These are phyloP conservation scores for Linderniella brevidens DNA, from an alignment of 257 asterid species.

Conservation along the genomic window DNA sequence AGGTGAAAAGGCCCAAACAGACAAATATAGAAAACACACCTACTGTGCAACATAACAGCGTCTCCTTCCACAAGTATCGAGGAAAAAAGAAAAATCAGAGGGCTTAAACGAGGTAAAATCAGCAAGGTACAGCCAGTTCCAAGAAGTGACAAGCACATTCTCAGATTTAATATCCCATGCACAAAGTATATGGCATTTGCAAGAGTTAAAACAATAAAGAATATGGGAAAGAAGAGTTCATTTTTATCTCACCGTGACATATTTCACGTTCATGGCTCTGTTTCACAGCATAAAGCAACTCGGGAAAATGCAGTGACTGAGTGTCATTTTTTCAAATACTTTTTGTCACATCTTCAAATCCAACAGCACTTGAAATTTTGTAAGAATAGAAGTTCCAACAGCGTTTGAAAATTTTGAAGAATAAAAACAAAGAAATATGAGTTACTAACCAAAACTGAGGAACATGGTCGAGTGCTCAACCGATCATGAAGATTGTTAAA, in stretches of 20 bases:
- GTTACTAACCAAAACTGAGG: constrained; percentile 75
- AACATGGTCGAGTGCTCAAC: constrained; percentile 97
- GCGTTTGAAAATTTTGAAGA: no score
- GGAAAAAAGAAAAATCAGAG: constrained; percentile 95
- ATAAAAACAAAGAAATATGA: no score
- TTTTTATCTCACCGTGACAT: constrained; percentile 71
- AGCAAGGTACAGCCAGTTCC: constrained; percentile 97
- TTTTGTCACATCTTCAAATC: no score
- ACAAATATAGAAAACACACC: constrained; percentile 30
- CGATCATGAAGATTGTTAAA: constrained; percentile 98
- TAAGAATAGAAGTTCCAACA: no score
- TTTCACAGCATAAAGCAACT: constrained; percentile 64
- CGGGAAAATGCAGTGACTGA: no score
- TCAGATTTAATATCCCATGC: constrained; percentile 97
- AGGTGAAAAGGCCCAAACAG: not conserved
- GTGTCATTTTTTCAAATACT: no score
- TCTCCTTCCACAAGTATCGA: constrained; percentile 96
- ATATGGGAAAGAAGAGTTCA: constrained; percentile 7
- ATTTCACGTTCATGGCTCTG: constrained; percentile 91
- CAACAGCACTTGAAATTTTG: no score
- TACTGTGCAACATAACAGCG: constrained; percentile 99
- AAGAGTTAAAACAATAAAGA: constrained; percentile 5
- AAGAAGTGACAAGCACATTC: constrained; percentile 94
- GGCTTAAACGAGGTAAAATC: constrained; percentile 99
- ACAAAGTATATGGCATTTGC: constrained; percentile 10